phyloP scores from a whole-genome alignment of 2,329 filamentous ascomycete species.

The Leptographium flavum region DNA sequence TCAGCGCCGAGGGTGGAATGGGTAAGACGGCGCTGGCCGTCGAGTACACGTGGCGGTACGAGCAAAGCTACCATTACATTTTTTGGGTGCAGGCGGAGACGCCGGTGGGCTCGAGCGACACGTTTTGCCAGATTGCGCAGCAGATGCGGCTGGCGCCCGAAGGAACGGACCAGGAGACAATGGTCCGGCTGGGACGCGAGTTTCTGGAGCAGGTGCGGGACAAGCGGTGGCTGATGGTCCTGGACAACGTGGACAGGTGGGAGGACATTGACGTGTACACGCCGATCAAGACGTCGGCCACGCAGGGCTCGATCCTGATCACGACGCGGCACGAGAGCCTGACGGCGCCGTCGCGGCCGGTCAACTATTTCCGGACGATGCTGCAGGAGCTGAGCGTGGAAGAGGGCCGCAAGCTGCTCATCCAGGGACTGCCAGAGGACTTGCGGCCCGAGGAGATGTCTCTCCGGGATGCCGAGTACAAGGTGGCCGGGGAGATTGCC shows the following conservation, averaged over 20 bases:
- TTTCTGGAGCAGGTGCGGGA: constrained; percentile 7
- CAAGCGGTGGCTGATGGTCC: constrained; percentile 11
- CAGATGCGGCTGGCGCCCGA: constrained; percentile 8
- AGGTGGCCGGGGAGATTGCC: constrained; percentile 7
- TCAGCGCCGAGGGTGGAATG: constrained; percentile 10
- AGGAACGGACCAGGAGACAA: constrained; percentile 9
- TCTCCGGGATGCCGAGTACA: constrained; percentile 7
- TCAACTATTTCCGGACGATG: constrained; percentile 9
- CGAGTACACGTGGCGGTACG: constrained; percentile 13
- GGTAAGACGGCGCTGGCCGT: constrained; percentile 14
- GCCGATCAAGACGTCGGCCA: constrained; percentile 8
- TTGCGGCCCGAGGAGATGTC: constrained; percentile 6
- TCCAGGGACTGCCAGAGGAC: constrained; percentile 7
- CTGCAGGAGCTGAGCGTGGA: constrained; percentile 6
- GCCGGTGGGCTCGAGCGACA: constrained; percentile 7
- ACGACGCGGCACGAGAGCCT: constrained; percentile 8
- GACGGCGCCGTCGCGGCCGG: constrained; percentile 9
- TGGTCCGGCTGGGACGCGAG: constrained; percentile 7
- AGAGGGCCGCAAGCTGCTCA: constrained; percentile 8
- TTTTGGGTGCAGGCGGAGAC: constrained; percentile 16
- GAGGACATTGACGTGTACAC: constrained; percentile 9
- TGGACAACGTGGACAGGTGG: constrained; percentile 11
- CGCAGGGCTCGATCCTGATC: constrained; percentile 9
- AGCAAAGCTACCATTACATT: constrained; percentile 12
- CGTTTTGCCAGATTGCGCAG: constrained; percentile 10